phyloP scores from a whole-genome alignment of 352 stramenopile species.

The Phytophthora sojae region DNA sequence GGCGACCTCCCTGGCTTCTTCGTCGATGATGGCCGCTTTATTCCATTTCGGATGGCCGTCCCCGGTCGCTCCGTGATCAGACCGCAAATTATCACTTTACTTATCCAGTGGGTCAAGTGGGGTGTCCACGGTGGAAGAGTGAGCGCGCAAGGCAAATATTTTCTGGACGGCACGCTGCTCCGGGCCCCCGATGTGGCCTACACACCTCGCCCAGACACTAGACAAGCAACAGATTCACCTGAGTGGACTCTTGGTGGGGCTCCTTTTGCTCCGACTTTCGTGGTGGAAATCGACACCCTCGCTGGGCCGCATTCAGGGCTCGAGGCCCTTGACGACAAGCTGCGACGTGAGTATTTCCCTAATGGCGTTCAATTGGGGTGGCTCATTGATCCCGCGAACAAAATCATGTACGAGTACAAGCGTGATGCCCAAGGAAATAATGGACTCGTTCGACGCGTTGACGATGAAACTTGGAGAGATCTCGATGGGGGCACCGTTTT shows the following conservation, averaged over 20 bases:
- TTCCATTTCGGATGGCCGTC: slow-evolving; percentile 28
- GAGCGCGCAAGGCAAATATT: slow-evolving; percentile 23
- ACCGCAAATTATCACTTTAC: slow-evolving; percentile 2
- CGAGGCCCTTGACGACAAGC: slow-evolving; percentile 12
- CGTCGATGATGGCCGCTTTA: slow-evolving; percentile 38
- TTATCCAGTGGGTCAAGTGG: slow-evolving; percentile 7
- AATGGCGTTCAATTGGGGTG: slow-evolving; percentile 33
- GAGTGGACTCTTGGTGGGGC: slow-evolving; percentile 23
- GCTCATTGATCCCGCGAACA: slow-evolving; percentile 31
- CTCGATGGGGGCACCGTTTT: slow-evolving; percentile 32
- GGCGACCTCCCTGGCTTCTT: slow-evolving; percentile 35
- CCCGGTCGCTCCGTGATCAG: slow-evolving; percentile 18
- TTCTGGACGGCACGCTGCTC: slow-evolving; percentile 14
- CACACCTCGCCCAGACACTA: slow-evolving; percentile 4
- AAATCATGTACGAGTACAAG: slow-evolving; percentile 27
- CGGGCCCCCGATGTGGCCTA: slow-evolving; percentile 9
- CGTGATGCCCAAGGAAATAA: slow-evolving; percentile 10
- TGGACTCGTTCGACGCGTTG: slow-evolving; percentile 9
- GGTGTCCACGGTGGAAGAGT: slow-evolving; percentile 25
- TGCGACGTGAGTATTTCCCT: slow-evolving; percentile 26
- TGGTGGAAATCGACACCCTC: slow-evolving; percentile 34
- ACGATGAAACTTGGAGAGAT: slow-evolving; percentile 33
- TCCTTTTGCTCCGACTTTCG: slow-evolving; percentile 30
- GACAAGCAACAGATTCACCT: slow-evolving; percentile 9
- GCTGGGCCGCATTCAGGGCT: slow-evolving; percentile 16